These are phyloP conservation scores for Ulvella scutata DNA, from an alignment of 139 green algal genomes.

Conservation along the genomic window DNA sequence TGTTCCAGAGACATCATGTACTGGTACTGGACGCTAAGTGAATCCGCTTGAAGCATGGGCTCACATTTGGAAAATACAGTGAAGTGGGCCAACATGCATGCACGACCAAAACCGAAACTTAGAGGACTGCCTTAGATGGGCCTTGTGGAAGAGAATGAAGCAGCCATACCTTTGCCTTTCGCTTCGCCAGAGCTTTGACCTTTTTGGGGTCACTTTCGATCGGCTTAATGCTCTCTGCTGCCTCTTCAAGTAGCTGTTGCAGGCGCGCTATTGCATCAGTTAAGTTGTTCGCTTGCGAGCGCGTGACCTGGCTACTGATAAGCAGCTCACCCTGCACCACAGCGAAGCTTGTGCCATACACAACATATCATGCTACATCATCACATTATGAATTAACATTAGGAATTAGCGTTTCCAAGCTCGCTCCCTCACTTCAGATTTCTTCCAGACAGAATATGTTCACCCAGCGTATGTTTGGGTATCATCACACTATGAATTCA, in stretches of 20 bases:
- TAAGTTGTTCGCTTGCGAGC: neutral
- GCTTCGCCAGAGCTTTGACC: neutral
- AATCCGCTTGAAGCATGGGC: too few species aligned
- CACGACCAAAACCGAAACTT: neutral
- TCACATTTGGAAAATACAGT: neutral
- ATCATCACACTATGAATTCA: too few species aligned
- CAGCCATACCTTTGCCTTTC: neutral
- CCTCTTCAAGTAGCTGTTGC: neutral
- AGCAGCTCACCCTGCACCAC: neutral
- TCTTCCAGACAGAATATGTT: too few species aligned
- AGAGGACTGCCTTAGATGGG: neutral
- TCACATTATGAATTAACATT: too few species aligned
- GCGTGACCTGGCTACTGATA: neutral
- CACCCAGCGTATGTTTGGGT: too few species aligned
- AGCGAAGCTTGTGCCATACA: too few species aligned
- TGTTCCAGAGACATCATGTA: too few species aligned
- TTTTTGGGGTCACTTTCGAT: neutral
- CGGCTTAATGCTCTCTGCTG: neutral
- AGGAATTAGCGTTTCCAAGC: too few species aligned
- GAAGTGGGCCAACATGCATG: neutral
- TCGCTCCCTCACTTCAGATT: too few species aligned
- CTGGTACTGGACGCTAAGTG: too few species aligned
- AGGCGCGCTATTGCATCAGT: neutral
- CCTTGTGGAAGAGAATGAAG: neutral
- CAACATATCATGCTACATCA: too few species aligned